Evolutionary conservation across 345 rosid species (phyloP).

Genomic region (Aquilaria malaccensis): DNA sequence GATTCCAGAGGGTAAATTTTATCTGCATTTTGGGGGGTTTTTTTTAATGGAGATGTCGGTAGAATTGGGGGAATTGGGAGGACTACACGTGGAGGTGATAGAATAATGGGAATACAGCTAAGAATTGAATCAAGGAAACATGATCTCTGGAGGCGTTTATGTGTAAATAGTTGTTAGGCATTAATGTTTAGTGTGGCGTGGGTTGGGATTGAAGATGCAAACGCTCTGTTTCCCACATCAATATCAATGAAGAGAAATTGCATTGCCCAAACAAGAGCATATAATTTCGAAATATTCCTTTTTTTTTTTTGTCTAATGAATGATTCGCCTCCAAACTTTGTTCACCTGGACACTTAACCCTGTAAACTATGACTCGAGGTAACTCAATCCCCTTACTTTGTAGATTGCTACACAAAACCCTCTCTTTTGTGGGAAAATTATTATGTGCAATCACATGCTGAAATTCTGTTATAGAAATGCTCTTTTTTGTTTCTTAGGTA

Average conservation of each 20-base stretch:
- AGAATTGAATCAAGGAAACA: conserved; percentile 26
- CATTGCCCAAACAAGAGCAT: neutral
- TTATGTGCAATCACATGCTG: no score
- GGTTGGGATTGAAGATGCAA: neutral
- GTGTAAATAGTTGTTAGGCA: conserved; percentile 17
- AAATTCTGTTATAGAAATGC: no score
- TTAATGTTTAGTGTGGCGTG: neutral
- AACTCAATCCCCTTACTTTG: no score
- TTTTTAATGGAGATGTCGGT: conserved; percentile 26
- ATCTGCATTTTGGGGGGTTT: neutral
- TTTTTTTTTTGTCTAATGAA: neutral
- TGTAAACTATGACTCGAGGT: no score
- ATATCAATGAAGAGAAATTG: neutral
- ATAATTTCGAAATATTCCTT: no score
- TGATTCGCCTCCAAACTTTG: neutral
- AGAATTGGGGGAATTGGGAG: conserved; percentile 19
- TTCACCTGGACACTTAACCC: no score
- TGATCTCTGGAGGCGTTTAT: conserved; percentile 29
- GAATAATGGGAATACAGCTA: conserved; percentile 32
- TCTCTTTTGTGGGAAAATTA: no score
- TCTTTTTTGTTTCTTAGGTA: no score
- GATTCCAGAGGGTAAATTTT: conserved; percentile 15
- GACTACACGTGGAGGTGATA: conserved; percentile 28
- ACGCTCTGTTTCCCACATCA: neutral
- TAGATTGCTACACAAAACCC: no score